Evolutionary conservation across 2,329 filamentous ascomycete species (phyloP).

Genomic region (Scedosporium minutisporum): DNA sequence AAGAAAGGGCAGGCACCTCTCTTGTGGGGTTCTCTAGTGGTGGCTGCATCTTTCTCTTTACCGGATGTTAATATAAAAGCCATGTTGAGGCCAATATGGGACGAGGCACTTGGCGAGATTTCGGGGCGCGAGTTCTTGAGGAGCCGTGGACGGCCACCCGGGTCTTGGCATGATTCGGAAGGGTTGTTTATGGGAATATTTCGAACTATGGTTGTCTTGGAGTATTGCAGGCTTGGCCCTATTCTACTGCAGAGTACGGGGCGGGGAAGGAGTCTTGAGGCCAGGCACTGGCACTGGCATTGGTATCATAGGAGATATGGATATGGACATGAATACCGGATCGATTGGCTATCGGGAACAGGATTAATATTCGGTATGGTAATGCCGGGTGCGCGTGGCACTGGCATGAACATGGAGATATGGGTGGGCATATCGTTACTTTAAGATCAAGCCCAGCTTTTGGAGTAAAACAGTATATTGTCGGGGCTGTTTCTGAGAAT

Average conservation of each 20-base stretch:
- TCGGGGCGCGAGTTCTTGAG: too few relatives aligned
- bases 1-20: too few relatives aligned
- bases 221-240: neutral
- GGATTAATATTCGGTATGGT: neutral
- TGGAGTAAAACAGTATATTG: too few relatives aligned
- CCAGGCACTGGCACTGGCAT: neutral
- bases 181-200: neutral
- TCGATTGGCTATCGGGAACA: neutral
- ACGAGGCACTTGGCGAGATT: neutral
- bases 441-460: too few relatives aligned
- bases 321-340: neutral
- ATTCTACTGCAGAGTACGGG: neutral
- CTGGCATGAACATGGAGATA: neutral
- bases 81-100: neutral
- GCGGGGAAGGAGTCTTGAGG: neutral
- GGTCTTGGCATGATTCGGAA: neutral
- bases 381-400: neutral
- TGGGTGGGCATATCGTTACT: neutral
- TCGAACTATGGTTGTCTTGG: neutral
- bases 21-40: neutral
- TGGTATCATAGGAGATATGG: too few relatives aligned
- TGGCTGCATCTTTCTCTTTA: neutral
- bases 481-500: too few relatives aligned
- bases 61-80: neutral
- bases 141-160: neutral